Percentiles rank a stretch among this genome's conserved stretches.
These are phyloP conservation scores for Cutaneotrichosporon sp. DNA, from an alignment of 1,284 basidiomycete species.

Conservation along the genomic window DNA sequence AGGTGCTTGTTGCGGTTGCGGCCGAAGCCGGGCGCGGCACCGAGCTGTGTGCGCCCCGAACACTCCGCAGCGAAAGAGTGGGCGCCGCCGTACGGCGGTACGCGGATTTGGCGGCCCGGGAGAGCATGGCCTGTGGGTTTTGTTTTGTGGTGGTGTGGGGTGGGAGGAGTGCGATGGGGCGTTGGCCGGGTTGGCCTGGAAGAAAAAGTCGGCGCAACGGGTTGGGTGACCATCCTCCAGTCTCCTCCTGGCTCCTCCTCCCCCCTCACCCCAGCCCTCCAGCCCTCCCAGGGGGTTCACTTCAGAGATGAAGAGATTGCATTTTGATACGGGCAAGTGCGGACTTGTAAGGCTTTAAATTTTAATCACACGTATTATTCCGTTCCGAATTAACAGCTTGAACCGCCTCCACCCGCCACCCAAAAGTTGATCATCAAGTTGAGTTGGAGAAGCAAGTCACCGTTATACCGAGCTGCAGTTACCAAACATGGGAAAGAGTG, in stretches of 20 bases:
- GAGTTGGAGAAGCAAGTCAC: background rate
- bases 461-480: background rate
- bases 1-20: conserved; percentile 20
- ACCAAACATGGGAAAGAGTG: conserved; percentile 18
- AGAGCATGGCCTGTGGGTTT: conserved; percentile 7
- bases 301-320: background rate
- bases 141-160: background rate
- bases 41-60: conserved; percentile 20
- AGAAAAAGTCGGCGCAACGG: conserved; percentile 9
- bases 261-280: background rate
- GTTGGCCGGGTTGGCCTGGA: background rate
- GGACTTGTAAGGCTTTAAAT: background rate
- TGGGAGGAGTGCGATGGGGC: background rate
- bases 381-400: background rate
- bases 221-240: background rate
- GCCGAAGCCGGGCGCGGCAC: conserved; percentile 17
- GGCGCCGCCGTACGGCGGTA: background rate
- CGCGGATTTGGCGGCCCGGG: conserved; percentile 14
- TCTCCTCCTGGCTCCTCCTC: background rate
- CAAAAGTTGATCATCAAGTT: conserved; percentile 19
- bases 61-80: background rate
- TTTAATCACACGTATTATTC: background rate
- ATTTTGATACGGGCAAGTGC: conserved; percentile 1
- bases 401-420: conserved; percentile 16
- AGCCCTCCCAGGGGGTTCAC: too few relatives aligned